These are phyloP conservation scores for Aspergillus bridgeri DNA, from an alignment of 495 filamentous ascomycete genomes.

Conservation along the genomic window DNA sequence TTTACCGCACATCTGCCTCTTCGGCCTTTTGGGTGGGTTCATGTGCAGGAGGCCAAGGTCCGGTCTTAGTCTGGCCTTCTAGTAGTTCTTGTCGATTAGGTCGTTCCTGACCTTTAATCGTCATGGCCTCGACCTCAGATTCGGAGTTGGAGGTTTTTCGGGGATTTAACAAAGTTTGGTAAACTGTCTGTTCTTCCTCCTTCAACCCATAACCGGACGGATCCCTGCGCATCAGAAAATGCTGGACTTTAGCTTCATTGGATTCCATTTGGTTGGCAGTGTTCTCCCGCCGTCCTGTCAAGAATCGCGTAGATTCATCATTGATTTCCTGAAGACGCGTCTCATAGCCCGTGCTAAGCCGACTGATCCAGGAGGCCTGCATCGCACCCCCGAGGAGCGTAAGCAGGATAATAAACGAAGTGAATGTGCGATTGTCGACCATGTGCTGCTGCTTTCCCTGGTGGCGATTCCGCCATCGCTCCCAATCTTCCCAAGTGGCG, in stretches of 20 bases:
- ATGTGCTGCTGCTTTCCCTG: slow-evolving; percentile 60
- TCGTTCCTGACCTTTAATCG: not conserved
- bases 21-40: not conserved
- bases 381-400: slow-evolving; percentile 62
- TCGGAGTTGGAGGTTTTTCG: slow-evolving; percentile 3
- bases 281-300: slow-evolving; percentile 54
- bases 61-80: not conserved
- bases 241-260: slow-evolving; percentile 61
- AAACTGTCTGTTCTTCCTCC: slow-evolving; percentile 37
- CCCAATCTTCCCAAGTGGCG: slow-evolving; percentile 99
- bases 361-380: slow-evolving; percentile 64
- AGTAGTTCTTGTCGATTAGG: not conserved
- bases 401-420: slow-evolving; percentile 61
- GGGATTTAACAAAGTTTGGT: slow-evolving; percentile 32
- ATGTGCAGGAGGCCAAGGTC: not conserved
- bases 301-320: slow-evolving; percentile 56
- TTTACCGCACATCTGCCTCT: not conserved
- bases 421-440: slow-evolving; percentile 70
- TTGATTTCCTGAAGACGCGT: slow-evolving; percentile 61
- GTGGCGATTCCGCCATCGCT: slow-evolving; percentile 69
- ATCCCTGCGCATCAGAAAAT: slow-evolving; percentile 70
- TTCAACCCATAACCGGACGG: slow-evolving; percentile 45
- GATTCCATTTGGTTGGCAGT: slow-evolving; percentile 44
- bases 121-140: not conserved
- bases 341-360: slow-evolving; percentile 52